phyloP scores from a whole-genome alignment of 2,329 filamentous ascomycete genomes.

The Xylariaceae sp. region DNA sequence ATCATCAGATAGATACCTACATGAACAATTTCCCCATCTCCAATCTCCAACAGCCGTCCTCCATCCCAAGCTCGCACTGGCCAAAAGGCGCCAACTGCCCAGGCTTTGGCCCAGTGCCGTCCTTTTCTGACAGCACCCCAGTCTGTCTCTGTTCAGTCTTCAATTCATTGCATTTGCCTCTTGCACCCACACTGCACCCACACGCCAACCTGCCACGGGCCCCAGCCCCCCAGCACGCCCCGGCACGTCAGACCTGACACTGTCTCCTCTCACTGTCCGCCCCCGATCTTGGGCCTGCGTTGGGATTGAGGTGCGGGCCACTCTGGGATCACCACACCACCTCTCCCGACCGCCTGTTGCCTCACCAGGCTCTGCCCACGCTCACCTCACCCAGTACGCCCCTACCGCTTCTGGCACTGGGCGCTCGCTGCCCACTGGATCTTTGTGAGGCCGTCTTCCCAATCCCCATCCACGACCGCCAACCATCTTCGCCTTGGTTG shows the following conservation, averaged over 20 bases:
- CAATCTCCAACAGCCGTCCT: constrained; percentile 1
- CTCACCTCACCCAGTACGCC: background rate
- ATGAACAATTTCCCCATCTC: background rate
- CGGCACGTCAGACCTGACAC: too few species aligned
- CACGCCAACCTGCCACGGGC: too few species aligned
- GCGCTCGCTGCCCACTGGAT: constrained; percentile 11
- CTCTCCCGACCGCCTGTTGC: background rate
- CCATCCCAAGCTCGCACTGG: constrained; percentile 4
- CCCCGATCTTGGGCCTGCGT: too few species aligned
- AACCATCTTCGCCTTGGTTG: constrained; percentile 30
- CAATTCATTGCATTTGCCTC: too few species aligned
- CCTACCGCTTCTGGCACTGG: constrained; percentile 14
- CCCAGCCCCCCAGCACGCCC: too few species aligned
- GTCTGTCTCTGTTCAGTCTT: too few species aligned
- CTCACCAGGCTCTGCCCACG: background rate
- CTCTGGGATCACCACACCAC: background rate
- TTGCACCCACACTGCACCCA: too few species aligned
- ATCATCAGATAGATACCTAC: too few species aligned
- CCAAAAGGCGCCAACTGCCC: background rate
- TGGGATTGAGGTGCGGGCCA: background rate
- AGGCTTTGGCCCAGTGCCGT: too few species aligned
- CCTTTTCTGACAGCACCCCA: too few species aligned
- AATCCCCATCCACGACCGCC: constrained; percentile 27
- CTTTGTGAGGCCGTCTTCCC: constrained; percentile 19
- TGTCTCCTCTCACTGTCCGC: too few species aligned